Evolutionary conservation across 768 basidiomycete genomes (phyloP), one percentile per base, ranked within the genome.

Genomic region (Lactifluus hygrophoroides): DNA sequence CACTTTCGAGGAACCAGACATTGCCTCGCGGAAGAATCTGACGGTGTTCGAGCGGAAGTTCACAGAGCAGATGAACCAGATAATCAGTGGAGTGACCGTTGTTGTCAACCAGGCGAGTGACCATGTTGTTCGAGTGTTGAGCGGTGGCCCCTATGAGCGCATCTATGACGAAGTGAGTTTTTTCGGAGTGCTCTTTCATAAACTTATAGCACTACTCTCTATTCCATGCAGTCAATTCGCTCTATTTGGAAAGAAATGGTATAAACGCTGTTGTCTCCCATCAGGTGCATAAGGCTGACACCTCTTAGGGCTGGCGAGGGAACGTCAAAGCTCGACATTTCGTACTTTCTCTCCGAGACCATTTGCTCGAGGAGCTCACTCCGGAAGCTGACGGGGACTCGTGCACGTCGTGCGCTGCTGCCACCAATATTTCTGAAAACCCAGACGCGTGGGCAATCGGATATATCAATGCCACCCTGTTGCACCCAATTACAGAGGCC

Each of bases 401-500:
- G 11, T 44, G 51, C 11, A 38, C n/a, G n/a, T n/a, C 57, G 21
- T 38, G 56, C 19, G 5, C 11, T 4, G 11, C 40, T 10, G 37
- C 40, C 21, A 1, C 25, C 11, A 19, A 37, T 46, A 3, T 1
- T 27, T 25, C 48, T 73, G 70, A 70, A 68, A 68, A 8, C 50
- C 71, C 16, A 60, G 62, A 27, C 38, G 44, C 40, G 32, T 71
- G n/a, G n/a, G n/a, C n/a, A n/a, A n/a, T n/a, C n/a, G n/a, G n/a
- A n/a, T n/a, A n/a, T n/a, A n/a, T n/a, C 45, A 61, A 57, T 46
- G 49, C 66, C 4, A 61, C 54, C 7, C 60, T 63, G 21, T 30
- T 69, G 7, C 66, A 66, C 49, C 56, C 63, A 1, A 68, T 71
- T 19, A 49, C 65, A 47, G 73, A 72, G 50, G 71, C n/a, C n/a